Conservation (phyloP, 164 flowering plant species). For the Umbellularia californica region DNA sequence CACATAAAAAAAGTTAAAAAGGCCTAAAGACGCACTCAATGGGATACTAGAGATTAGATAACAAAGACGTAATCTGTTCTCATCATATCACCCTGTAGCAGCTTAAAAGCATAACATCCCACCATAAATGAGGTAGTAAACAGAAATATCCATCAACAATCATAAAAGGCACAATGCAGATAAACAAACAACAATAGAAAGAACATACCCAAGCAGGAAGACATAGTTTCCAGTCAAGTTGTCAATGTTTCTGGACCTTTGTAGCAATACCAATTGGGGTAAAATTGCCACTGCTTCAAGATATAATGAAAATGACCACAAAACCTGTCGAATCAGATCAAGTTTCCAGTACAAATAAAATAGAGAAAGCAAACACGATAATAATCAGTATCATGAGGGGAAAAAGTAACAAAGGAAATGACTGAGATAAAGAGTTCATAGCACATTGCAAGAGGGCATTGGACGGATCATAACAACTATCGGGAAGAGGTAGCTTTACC, state of each 20-base stretch:
- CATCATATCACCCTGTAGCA: background rate
- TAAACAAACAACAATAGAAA: background rate
- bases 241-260: constrained; percentile 53
- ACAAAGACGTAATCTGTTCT: background rate
- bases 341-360: background rate
- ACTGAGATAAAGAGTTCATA: background rate
- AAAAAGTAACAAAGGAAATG: background rate
- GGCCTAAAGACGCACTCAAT: no score
- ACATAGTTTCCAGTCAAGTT: constrained; percentile 57
- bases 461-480: no score
- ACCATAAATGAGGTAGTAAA: background rate
- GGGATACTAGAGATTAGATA: background rate
- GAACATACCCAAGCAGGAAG: constrained; percentile 57
- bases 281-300: constrained; percentile 63
- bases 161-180: background rate
- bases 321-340: constrained; percentile 20
- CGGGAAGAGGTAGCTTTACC: no score
- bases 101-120: background rate
- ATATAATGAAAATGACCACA: constrained; percentile 59
- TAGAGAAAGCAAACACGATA: background rate
- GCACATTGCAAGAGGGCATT: no score
- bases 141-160: background rate
- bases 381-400: background rate
- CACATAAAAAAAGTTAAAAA: no score
- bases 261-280: constrained; percentile 58